phyloP scores from a whole-genome alignment of 2,329 filamentous ascomycete species.

The Penicillium sumatraense region DNA sequence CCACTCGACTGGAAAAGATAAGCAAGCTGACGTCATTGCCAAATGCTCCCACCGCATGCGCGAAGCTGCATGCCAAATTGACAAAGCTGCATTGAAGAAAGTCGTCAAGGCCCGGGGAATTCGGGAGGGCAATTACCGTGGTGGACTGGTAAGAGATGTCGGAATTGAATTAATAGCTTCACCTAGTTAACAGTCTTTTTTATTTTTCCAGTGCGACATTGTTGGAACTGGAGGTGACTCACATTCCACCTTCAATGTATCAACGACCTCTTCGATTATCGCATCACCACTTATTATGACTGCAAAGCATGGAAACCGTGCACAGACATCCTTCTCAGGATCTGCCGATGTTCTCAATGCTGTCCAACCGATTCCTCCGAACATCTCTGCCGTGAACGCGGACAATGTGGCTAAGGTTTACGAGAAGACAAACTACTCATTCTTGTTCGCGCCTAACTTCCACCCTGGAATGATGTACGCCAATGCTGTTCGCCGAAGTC shows the following conservation, averaged over 20 bases:
- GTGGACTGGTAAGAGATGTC: conserved; percentile 72
- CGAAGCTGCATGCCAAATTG: conserved; percentile 73
- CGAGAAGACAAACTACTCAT: conserved; percentile 83
- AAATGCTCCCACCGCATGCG: conserved; percentile 86
- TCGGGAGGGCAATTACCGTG: conserved; percentile 74
- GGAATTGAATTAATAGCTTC: neutral
- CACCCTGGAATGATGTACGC: conserved; percentile 94
- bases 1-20: conserved; percentile 87
- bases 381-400: conserved; percentile 75
- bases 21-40: conserved; percentile 81
- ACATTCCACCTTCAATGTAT: conserved; percentile 98
- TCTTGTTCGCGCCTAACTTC: conserved; percentile 94
- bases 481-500: conserved; percentile 79
- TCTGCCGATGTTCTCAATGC: conserved; percentile 87
- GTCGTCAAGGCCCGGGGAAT: conserved; percentile 65
- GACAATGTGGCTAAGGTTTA: conserved; percentile 75
- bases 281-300: conserved; percentile 83
- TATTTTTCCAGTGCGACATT: conserved; percentile 80
- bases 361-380: conserved; percentile 72
- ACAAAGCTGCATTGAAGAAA: conserved; percentile 63
- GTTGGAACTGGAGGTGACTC: conserved; percentile 96
- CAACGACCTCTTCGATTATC: conserved; percentile 90
- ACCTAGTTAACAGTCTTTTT: neutral
- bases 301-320: conserved; percentile 94
- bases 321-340: conserved; percentile 92